phyloP scores from a whole-genome alignment of 2,329 filamentous ascomycete species.

The Thelonectria blattea region DNA sequence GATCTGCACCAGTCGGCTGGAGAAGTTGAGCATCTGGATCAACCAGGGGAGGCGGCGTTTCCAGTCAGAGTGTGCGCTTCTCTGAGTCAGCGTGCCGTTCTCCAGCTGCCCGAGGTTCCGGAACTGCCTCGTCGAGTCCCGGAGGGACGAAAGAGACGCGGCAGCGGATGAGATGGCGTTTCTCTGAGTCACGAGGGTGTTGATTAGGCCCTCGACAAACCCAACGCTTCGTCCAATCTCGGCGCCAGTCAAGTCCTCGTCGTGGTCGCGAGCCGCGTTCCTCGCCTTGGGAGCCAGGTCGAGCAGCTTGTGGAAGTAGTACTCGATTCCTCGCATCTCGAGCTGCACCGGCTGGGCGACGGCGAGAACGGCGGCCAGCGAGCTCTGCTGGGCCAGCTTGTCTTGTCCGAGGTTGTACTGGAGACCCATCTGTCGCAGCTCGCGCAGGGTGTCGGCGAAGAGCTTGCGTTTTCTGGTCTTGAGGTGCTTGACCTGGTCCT shows the following conservation, averaged over 20 bases:
- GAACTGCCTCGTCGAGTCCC: constrained; percentile 46
- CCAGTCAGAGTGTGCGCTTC: constrained; percentile 33
- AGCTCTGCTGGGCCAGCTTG: constrained; percentile 74
- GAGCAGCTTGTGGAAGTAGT: constrained; percentile 80
- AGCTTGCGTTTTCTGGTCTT: constrained; percentile 90
- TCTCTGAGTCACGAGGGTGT: constrained; percentile 68
- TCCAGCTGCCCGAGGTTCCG: constrained; percentile 41
- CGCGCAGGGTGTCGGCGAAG: constrained; percentile 85
- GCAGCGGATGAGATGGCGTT: constrained; percentile 51
- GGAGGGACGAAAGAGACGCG: constrained; percentile 47
- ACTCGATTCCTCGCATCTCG: constrained; percentile 57
- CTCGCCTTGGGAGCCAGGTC: constrained; percentile 75
- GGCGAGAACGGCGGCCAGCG: constrained; percentile 73
- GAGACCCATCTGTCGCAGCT: constrained; percentile 87
- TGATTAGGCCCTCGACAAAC: constrained; percentile 84
- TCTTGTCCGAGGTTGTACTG: constrained; percentile 80
- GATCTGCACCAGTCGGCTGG: constrained; percentile 65
- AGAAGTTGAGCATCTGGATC: constrained; percentile 69
- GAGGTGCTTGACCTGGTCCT: constrained; percentile 81
- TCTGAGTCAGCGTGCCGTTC: constrained; percentile 31
- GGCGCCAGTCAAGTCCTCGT: constrained; percentile 81
- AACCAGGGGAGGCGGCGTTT: constrained; percentile 61
- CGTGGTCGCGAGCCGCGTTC: constrained; percentile 72
- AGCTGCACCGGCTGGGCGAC: constrained; percentile 52
- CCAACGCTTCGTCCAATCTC: constrained; percentile 82